Evolutionary conservation across 2,329 filamentous ascomycete genomes (phyloP).

Genomic region (Alternaria ethzedia): DNA sequence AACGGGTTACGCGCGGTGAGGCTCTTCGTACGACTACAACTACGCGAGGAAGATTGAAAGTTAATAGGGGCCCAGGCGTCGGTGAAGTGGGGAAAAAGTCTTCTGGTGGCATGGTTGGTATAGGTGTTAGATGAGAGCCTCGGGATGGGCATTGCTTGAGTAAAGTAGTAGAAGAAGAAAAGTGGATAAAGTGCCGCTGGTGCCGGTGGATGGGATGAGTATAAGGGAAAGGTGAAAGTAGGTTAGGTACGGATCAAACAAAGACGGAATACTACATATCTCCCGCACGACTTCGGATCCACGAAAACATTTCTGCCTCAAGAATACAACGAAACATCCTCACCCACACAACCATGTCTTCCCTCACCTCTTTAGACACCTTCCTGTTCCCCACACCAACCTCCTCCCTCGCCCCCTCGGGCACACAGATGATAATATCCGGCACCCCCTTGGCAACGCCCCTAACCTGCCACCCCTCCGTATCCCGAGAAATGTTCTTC

Average conservation of each 20-base stretch:
- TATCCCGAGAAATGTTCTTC: neutral
- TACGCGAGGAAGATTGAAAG: neutral
- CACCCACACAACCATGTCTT: neutral
- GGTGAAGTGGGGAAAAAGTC: neutral
- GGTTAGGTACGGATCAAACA: rapidly evolving
- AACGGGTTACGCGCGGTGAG: neutral
- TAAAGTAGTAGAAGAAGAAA: neutral
- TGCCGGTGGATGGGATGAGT: neutral
- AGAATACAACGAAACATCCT: neutral
- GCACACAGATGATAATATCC: neutral
- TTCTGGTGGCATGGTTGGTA: neutral
- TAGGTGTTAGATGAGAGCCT: neutral
- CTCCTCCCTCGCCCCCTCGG: neutral
- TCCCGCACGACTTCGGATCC: neutral
- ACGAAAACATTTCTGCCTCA: neutral
- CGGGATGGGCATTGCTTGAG: neutral
- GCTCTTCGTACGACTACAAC: neutral
- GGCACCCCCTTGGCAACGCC: neutral
- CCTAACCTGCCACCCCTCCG: neutral
- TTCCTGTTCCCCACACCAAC: neutral
- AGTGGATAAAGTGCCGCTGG: neutral
- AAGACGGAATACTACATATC: neutral
- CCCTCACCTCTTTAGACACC: neutral
- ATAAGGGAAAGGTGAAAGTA: neutral
- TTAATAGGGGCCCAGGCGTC: neutral